phyloP scores from a whole-genome alignment of 2,329 filamentous ascomycete species.

The Didymella pinodella region DNA sequence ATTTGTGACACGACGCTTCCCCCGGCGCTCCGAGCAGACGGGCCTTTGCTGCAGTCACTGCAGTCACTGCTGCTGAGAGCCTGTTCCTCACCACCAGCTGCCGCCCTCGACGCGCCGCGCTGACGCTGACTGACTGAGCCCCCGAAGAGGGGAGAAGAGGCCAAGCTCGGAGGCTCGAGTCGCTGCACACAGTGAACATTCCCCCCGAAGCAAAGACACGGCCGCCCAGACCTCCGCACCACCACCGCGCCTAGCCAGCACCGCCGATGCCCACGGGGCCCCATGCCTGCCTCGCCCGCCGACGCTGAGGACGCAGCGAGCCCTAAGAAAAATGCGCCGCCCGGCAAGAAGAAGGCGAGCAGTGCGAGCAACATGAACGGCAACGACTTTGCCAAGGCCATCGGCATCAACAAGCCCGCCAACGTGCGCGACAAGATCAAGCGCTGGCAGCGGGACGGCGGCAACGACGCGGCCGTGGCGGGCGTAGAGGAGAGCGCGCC shows the following conservation, averaged over 20 bases:
- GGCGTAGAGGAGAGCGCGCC: constrained; percentile 13
- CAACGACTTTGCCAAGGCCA: constrained; percentile 51
- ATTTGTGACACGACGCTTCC: constrained; percentile 9
- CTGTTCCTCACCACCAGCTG: background rate
- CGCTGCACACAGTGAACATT: constrained; percentile 1
- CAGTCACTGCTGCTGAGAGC: background rate
- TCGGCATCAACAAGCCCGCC: constrained; percentile 53
- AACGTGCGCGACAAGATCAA: constrained; percentile 77
- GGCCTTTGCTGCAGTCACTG: background rate
- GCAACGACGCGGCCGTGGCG: constrained; percentile 58
- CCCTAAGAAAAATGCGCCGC: constrained; percentile 42
- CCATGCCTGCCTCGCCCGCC: constrained; percentile 37
- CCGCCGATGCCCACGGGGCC: constrained; percentile 32
- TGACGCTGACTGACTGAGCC: constrained; percentile 12
- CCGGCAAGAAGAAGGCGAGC: constrained; percentile 39
- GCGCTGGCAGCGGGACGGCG: constrained; percentile 83
- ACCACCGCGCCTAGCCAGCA: constrained; percentile 21
- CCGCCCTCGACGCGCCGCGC: constrained; percentile 1
- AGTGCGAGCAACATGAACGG: constrained; percentile 44
- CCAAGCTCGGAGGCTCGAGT: constrained; percentile 5
- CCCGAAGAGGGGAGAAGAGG: constrained; percentile 17
- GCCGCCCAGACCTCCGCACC: background rate
- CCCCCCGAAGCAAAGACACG: background rate
- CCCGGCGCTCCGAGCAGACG: constrained; percentile 8
- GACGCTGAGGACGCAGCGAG: constrained; percentile 29